Base-by-base conservation (phyloP, 306 rosid species). In the Inga oerstediana region DNA sequence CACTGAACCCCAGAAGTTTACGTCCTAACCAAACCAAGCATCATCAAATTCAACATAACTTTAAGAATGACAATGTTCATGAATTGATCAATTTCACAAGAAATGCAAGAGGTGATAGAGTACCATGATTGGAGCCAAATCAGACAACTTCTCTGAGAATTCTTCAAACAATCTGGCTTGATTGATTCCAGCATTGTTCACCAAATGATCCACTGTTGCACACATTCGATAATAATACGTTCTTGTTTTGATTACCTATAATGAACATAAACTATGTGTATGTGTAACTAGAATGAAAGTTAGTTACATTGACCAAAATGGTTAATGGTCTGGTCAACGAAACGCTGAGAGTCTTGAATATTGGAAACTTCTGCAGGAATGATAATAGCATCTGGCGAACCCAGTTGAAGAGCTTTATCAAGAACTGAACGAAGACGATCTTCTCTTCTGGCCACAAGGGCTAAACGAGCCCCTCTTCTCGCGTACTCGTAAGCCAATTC, bases 81-180 rank as follows among this genome's bases (percentile, higher is more conserved):
- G 30, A 72, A 72, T 45, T 2, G 51, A 72, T 9, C 34, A 32
- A 69, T 37, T 20, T 69, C 32, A 20, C 32, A 71, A 46, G 34
- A 61, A 22, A 22, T 61, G 15, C 7, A 24, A 24, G 69, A 72
- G 0, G 30, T 58, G n/a, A 45, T 22, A 1, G 1, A 48, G 20
- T 70, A 79, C 82, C 77, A 80, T 69, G 37, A 58, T 44, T 13
- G 84, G 78, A 27, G 73, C 51, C 72, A 80, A 27, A 59, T 80
- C 65, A 12, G 79, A 72, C 2, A 80, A 20, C 0, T 79, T 7
- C 0, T 3, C 15, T 2, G 78, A 41, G 48, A 45, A 59, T 4
- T 80, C 78, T 72, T 58, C 61, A 16, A 80, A 72, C 16, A 58
- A 16, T 20, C 56, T 59, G 45, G 0, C 1, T 11, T 56, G 83